Evolutionary conservation across 1,284 basidiomycete genomes (phyloP), one percentile per base, ranked within the genome.

Genomic region (Gomphus sp.): DNA sequence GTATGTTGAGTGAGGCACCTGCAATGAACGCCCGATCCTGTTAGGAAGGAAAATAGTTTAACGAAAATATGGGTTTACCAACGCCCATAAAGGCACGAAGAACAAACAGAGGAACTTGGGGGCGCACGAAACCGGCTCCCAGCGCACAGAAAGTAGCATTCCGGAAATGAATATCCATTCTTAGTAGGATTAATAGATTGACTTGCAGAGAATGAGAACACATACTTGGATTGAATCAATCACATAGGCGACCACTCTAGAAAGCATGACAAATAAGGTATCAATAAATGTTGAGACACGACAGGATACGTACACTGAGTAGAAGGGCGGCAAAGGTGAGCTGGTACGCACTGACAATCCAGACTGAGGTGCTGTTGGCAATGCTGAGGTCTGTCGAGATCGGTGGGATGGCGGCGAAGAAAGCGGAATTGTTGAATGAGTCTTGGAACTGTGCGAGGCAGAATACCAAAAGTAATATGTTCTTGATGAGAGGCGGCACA

Each of bases 371-470:
- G 49, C 63, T 66, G 33, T 64, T 57, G 47, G 62, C 61, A 50
- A 72, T 69, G 49, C 62, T 44, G 47, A 73, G 62, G 9, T 63
- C 63, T 25, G 47, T 59, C n/a, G 67, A 65, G 25, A 70, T 65
- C 25, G 64, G 63, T 8, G 76, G 76, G 41, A 79, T 72, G 57
- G 75, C 74, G 2, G 76, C 72, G 62, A 76, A 75, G 54, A 80
- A 67, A 2, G 74, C 72, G 4, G 77, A 74, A 64, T 76, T 80
- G 67, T 75, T 76, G 72, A 79, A 75, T 12, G 77, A 65, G 41
- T 75, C 76, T 62, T 81, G 66, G 65, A 76, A 78, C 61, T 78
- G 74, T 4, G 76, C 74, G 22, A 73, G 67, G 57, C 77, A 78
- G 63, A 77, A 76, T 45, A 75, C 64, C n/a, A 69, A 54, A n/a